Evolutionary conservation across 2,329 filamentous ascomycete species (phyloP), one percentile per base, ranked within the genome.

Genomic region (Huntiella omanensis): DNA sequence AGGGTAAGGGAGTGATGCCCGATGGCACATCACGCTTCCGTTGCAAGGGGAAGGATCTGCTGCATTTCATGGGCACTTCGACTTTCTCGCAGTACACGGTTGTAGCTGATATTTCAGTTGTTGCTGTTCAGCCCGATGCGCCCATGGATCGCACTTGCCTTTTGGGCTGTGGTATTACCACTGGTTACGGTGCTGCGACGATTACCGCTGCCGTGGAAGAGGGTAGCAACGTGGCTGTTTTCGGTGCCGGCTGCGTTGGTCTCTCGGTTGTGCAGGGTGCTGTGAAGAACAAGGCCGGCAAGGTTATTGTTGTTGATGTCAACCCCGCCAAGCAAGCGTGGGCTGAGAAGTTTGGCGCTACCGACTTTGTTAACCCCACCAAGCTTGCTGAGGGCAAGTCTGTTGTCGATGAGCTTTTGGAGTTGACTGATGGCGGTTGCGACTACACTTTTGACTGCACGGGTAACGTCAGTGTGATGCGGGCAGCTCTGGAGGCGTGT

Each of bases 371-470:
- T 57, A 96, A 98, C 71, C 91, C 91, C 39, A 77, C 72, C 50
- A 80, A 88, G 63, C 68, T 88, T 52, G 70, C 75, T 55, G 35
- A 47, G 16, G 73, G 71, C 52, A 81, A 88, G 71, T 84, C 74
- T 50, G 82, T 96, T 55, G 84, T 92, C 57, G 85, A 94, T 59
- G 81, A 88, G 68, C 73, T 98, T 53, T 77, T 96, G 55, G 88
- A 96, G 66, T 86, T 96, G 81, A 98, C 91, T 1, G 91, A 96
- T 58, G 91, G 91, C 54, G 91, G 91, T 44, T 93, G 86, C 62
- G 91, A 98, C 69, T 96, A 95, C 70, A 98, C 91, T 43, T 98
- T 98, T 61, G 91, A 98, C 69, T 96, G 91, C 73, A 98, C 91
- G 5, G 91, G 91, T 50, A 96, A 96, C 59, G 87, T 96, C 45